Conservation (phyloP, 345 rosid genomes). For the Gossypium ekmanianum region DNA sequence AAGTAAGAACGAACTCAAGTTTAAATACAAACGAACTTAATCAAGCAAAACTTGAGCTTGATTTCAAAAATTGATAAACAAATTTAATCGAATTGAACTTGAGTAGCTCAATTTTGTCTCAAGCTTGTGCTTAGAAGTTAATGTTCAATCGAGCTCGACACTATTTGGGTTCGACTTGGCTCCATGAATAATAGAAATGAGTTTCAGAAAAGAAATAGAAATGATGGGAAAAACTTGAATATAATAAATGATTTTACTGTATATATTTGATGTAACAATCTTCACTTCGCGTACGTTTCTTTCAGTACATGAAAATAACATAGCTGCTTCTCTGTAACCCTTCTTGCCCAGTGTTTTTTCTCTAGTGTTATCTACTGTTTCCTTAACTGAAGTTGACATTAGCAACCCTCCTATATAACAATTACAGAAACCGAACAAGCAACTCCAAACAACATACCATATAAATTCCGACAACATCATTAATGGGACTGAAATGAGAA, state of each 20-base stretch:
- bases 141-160: too few relatives aligned
- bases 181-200: too few relatives aligned
- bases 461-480: neutral
- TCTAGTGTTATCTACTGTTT: slow-evolving; percentile 25
- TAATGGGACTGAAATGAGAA: neutral
- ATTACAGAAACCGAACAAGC: slow-evolving; percentile 24
- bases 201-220: neutral
- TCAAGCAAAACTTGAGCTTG: too few relatives aligned
- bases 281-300: slow-evolving; percentile 16
- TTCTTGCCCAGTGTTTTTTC: slow-evolving; percentile 1
- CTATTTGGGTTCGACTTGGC: too few relatives aligned
- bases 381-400: neutral
- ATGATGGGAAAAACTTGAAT: neutral
- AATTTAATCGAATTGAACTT: too few relatives aligned
- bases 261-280: slow-evolving; percentile 28
- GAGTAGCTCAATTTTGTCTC: too few relatives aligned
- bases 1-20: too few relatives aligned
- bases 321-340: slow-evolving; percentile 6
- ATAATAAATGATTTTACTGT: neutral
- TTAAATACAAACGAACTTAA: too few relatives aligned
- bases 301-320: slow-evolving; percentile 25
- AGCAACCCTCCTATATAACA: slow-evolving; percentile 20
- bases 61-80: too few relatives aligned
- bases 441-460: slow-evolving; percentile 13
- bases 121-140: too few relatives aligned